Percentiles rank a stretch among this genome's conserved stretches.
Evolutionary conservation across 768 basidiomycete species (phyloP).

Genomic region (Pleurotus ostreatus): DNA sequence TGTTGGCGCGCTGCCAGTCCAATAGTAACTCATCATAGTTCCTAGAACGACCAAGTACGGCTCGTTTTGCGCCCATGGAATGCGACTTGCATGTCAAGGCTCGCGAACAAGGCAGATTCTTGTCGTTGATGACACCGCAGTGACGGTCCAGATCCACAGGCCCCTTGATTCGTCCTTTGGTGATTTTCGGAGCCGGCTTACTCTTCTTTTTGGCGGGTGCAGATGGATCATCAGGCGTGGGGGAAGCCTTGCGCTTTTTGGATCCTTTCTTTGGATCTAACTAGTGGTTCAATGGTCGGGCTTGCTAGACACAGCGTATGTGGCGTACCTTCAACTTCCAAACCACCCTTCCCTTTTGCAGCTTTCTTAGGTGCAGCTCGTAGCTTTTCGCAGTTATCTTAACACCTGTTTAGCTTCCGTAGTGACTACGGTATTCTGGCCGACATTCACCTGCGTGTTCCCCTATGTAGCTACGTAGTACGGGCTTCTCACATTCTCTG

Average conservation of each 20-base stretch:
- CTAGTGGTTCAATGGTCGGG: not conserved
- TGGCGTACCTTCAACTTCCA: conserved; percentile 41
- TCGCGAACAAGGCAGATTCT: conserved; percentile 86
- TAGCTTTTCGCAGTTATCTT: conserved; percentile 57
- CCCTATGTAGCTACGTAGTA: conserved; percentile 67
- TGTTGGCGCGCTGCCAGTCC: conserved; percentile 88
- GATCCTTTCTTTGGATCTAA: conserved; percentile 42
- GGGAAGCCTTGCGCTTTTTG: conserved; percentile 84
- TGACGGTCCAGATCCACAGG: conserved; percentile 90
- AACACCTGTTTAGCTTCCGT: conserved; percentile 8
- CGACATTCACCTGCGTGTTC: conserved; percentile 69
- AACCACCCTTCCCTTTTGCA: conserved; percentile 46
- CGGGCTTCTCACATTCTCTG: conserved; percentile 75
- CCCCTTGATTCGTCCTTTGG: conserved; percentile 76
- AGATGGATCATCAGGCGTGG: conserved; percentile 57
- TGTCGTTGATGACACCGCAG: conserved; percentile 97
- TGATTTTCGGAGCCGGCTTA: conserved; percentile 65
- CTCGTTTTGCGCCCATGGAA: conserved; percentile 93
- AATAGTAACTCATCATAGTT: conserved; percentile 82
- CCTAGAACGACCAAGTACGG: conserved; percentile 82
- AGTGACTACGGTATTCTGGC: not conserved
- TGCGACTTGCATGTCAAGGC: conserved; percentile 98
- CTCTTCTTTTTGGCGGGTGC: conserved; percentile 75
- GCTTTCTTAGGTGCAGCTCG: conserved; percentile 50
- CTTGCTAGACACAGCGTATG: conserved; percentile 9